Conservation (phyloP, 192 early-diverging fungal genomes). For the Linnemannia exigua region DNA sequence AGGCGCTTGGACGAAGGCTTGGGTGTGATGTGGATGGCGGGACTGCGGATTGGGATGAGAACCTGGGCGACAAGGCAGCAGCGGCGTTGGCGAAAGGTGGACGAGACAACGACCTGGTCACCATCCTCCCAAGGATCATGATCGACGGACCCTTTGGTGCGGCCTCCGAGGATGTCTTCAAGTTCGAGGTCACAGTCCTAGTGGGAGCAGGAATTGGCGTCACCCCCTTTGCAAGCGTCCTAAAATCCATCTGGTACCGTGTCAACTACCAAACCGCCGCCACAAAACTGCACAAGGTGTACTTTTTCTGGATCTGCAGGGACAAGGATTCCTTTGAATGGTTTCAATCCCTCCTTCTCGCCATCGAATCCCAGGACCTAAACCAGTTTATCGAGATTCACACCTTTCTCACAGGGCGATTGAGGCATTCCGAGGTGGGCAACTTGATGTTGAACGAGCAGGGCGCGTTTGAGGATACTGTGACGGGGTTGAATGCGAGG, state of each 20-base stretch:
- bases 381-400: slow-evolving; percentile 74
- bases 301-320: slow-evolving; percentile 85
- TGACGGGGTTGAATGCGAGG: slow-evolving; percentile 59
- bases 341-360: slow-evolving; percentile 82
- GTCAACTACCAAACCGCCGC: slow-evolving; percentile 67
- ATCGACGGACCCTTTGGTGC: slow-evolving; percentile 83
- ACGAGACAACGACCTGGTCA: slow-evolving; percentile 18
- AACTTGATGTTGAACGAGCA: slow-evolving; percentile 70
- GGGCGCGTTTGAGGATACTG: slow-evolving; percentile 56
- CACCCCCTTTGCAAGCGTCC: slow-evolving; percentile 81
- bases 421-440: slow-evolving; percentile 72
- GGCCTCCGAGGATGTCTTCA: slow-evolving; percentile 80
- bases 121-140: slow-evolving; percentile 64
- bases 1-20: slow-evolving; percentile 66
- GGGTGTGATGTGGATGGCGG: slow-evolving; percentile 68
- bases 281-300: slow-evolving; percentile 72
- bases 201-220: slow-evolving; percentile 87
- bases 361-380: slow-evolving; percentile 73
- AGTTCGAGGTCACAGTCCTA: slow-evolving; percentile 75
- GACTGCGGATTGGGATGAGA: slow-evolving; percentile 34
- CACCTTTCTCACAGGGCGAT: slow-evolving; percentile 76
- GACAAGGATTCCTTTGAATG: slow-evolving; percentile 82
- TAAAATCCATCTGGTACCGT: slow-evolving; percentile 80
- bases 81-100: too few species aligned
- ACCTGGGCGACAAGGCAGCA: slow-evolving; percentile 28